Base-by-base conservation (phyloP, 2,329 filamentous ascomycete genomes). In the Rhynchosporium agropyri region DNA sequence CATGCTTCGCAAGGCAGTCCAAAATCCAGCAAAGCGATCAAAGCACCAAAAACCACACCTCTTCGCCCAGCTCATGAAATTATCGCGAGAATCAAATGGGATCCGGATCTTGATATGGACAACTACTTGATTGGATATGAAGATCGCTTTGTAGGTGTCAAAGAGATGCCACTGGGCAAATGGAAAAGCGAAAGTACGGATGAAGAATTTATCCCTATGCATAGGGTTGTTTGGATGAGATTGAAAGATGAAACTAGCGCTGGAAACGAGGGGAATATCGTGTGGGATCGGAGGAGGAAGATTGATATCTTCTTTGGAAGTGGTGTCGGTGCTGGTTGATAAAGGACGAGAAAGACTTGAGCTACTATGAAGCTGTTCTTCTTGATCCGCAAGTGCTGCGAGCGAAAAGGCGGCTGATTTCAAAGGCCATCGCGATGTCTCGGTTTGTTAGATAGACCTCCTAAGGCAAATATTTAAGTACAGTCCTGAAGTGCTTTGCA, bases 121-220 rank as follows among this genome's bases (percentile, higher is more conserved):
- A 80, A 86, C 65, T 86, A 81, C 67, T 65, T 87, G 4, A 78
- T 88, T 55, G 85, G 84, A 1, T 88, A 88, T 67, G 81, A 85
- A 68, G 85, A 88, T 71, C 78, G 85, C 15, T 87, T 88, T 69
- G 64, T 78, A 3, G 84, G 83, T 1, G 77, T 79, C 2, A 79
- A 77, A 67, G 85, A 88, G 73, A 82, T 81, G 66, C 71, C 78
- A 1, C 73, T 87, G 4, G 80, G 80, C 58, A 75, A 78, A 36
- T 88, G 85, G 85, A 86, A 84, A 76, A 78, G 76, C 15, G 85
- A 87, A 69, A 81, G 84, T 73, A 87, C 84, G 38, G 83, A 88
- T 65, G 84, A 88, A 65, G 85, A 88, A 73, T 88, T 87, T 69
- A 87, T 88, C 61, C 85, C 85, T 10, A 83, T 86, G 73, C 85